Conservation (phyloP, 2,329 filamentous ascomycete genomes). For the Fusarium armeniacum region DNA sequence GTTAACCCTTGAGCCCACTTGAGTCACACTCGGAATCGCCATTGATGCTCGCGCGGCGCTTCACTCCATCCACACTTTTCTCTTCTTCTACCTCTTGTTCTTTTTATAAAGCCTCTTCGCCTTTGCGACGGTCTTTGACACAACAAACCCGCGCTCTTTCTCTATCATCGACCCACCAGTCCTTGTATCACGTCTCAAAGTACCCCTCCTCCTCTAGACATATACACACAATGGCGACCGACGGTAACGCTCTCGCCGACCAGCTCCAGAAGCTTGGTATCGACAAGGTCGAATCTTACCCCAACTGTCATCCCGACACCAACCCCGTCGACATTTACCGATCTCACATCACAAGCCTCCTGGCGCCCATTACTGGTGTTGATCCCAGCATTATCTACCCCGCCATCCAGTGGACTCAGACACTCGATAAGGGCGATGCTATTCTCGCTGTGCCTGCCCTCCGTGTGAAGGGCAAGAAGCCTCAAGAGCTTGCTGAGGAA, state of each 20-base stretch:
- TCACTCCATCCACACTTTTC: slow-evolving; percentile 44
- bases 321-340: slow-evolving; percentile 87
- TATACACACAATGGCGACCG: slow-evolving; percentile 39
- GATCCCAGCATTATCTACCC: slow-evolving; percentile 79
- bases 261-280: slow-evolving; percentile 48
- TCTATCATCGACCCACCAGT: slow-evolving; percentile 14
- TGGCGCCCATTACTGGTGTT: slow-evolving; percentile 78
- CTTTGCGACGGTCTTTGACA: slow-evolving; percentile 23
- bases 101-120: slow-evolving; percentile 22
- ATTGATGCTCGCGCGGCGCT: slow-evolving; percentile 50
- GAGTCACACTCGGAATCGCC: slow-evolving; percentile 48
- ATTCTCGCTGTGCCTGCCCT: slow-evolving; percentile 84
- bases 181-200: slow-evolving; percentile 12
- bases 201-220: slow-evolving; percentile 28
- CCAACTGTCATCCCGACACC: slow-evolving; percentile 73
- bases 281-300: slow-evolving; percentile 56
- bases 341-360: slow-evolving; percentile 77
- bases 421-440: slow-evolving; percentile 86
- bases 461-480: slow-evolving; percentile 79
- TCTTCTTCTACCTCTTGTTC: slow-evolving; percentile 40
- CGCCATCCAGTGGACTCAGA: slow-evolving; percentile 81
- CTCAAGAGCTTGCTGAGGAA: slow-evolving; percentile 71
- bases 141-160: slow-evolving; percentile 15
- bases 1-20: slow-evolving; percentile 48
- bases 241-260: slow-evolving; percentile 46